Evolutionary conservation across 2,329 filamentous ascomycete genomes (phyloP), one percentile per base, ranked within the genome.

Genomic region (Colletotrichum gigasporum): DNA sequence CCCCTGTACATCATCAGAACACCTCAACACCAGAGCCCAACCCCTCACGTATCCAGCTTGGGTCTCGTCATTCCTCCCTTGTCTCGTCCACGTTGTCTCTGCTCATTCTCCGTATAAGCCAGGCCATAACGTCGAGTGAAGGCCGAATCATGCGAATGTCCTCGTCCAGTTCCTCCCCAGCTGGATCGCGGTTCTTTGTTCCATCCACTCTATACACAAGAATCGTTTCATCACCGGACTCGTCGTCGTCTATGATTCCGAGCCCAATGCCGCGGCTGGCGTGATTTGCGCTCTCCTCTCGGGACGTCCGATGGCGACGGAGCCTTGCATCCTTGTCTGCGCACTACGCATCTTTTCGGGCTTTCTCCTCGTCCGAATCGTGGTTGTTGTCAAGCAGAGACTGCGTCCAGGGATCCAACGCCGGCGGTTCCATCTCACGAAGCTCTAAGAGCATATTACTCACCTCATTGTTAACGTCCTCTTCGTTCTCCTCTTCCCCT

Each of bases 401-500:
- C 47, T 62, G 63, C 32, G 63, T 63, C 57, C 59, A 56, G 58
- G 63, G 63, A n/a, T 66, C 60, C 57, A 64, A 60, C 45, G 58
- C 50, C 12, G 58, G 58, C 14, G 63, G 24, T 47, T 65, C 58
- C 59, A 47, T 51, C 57, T 63, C 63, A 65, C 59, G 59, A 10
- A 63, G 45, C 59, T 65, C 65, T 50, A 58, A 68, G 42, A 66
- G 61, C 61, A 65, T 73, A 74, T 70, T 60, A 83, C 87, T 85
- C 79, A 90, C 88, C 87, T 90, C 88, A 67, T 84, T 88, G 73
- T 86, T 87, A 37, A 87, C 87, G 66, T 93, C 91, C 70, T 93
- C 91, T 69, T 95, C 90, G 69, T 91, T 91, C 62, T 93, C 92
- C 65, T 97, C 93, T 79, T 93, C 91, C 67, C 97, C 95, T 71